Evolutionary conservation across 495 filamentous ascomycete genomes (phyloP).

Genomic region (Tricharina praecox): DNA sequence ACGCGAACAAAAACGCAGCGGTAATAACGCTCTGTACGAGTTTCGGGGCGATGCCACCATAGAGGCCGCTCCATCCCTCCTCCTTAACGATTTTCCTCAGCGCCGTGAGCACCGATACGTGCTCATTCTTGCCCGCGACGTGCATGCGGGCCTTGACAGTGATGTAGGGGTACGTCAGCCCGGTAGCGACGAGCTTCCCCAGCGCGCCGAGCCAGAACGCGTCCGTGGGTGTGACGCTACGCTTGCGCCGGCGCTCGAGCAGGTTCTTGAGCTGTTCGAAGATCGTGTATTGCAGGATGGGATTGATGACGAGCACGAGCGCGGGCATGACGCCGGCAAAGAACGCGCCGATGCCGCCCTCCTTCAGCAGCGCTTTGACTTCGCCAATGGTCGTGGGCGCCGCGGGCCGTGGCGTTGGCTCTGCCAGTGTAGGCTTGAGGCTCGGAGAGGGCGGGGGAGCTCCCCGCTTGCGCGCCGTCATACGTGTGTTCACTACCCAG

Average conservation of each 20-base stretch:
- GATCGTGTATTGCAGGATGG: conserved; percentile 94
- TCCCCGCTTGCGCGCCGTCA: conserved; percentile 68
- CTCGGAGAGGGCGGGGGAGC: conserved; percentile 30
- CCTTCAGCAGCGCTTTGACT: conserved; percentile 51
- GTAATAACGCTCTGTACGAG: conserved; percentile 92
- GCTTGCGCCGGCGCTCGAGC: conserved; percentile 44
- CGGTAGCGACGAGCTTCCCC: conserved; percentile 85
- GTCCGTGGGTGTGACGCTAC: conserved; percentile 57
- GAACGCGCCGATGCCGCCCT: conserved; percentile 67
- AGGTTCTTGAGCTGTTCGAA: conserved; percentile 90
- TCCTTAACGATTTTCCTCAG: conserved; percentile 64
- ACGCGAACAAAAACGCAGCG: conserved; percentile 89
- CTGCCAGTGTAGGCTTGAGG: conserved; percentile 20
- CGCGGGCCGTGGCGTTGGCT: conserved; percentile 26
- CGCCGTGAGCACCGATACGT: conserved; percentile 53
- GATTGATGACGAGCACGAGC: conserved; percentile 86
- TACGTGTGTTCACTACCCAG: conserved; percentile 95
- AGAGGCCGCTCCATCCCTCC: conserved; percentile 77
- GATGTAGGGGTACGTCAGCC: conserved; percentile 93
- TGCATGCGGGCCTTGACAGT: conserved; percentile 96
- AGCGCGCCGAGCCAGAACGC: conserved; percentile 83
- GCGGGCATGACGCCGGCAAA: conserved; percentile 89
- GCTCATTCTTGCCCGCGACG: conserved; percentile 52
- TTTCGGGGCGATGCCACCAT: conserved; percentile 95
- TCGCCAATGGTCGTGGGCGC: conserved; percentile 61